A percentile compares a stretch with the other conserved stretches of the same genome.
These are phyloP conservation scores for Ascochyta rabiei DNA, from an alignment of 2,329 filamentous ascomycete species.

Conservation along the genomic window DNA sequence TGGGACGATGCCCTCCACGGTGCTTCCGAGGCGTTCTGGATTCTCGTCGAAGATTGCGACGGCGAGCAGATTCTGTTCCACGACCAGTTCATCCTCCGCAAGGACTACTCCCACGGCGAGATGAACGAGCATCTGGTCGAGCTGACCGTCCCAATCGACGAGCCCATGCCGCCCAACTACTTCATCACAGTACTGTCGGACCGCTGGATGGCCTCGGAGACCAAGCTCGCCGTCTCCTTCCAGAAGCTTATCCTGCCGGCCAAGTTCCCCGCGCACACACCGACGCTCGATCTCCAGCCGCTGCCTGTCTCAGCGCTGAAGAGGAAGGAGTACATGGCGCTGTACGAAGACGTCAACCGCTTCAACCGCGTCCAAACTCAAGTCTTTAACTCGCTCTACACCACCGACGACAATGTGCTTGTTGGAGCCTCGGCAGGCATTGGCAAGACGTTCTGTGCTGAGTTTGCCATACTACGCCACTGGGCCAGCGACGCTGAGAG, in stretches of 20 bases:
- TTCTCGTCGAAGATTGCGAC: constrained; percentile 95
- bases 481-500: constrained; percentile 77
- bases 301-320: constrained; percentile 89
- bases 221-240: constrained; percentile 89
- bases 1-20: constrained; percentile 95
- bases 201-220: constrained; percentile 98
- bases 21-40: constrained; percentile 91
- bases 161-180: constrained; percentile 98
- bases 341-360: constrained; percentile 83
- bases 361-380: constrained; percentile 99
- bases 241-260: constrained; percentile 93
- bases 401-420: constrained; percentile 91
- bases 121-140: constrained; percentile 94
- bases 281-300: constrained; percentile 87
- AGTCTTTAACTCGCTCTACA: constrained; percentile 91
- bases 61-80: constrained; percentile 95
- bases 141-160: constrained; percentile 93
- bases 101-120: constrained; percentile 84
- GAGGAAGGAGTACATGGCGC: constrained; percentile 75
- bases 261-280: constrained; percentile 93
- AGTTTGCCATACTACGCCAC: constrained; percentile 88
- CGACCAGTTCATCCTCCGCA: constrained; percentile 89
- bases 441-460: constrained; percentile 95
- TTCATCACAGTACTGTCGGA: constrained; percentile 96
- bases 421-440: constrained; percentile 91